These are phyloP conservation scores for Penicillium egyptiacum DNA, from an alignment of 495 filamentous ascomycete species.

Conservation along the genomic window DNA sequence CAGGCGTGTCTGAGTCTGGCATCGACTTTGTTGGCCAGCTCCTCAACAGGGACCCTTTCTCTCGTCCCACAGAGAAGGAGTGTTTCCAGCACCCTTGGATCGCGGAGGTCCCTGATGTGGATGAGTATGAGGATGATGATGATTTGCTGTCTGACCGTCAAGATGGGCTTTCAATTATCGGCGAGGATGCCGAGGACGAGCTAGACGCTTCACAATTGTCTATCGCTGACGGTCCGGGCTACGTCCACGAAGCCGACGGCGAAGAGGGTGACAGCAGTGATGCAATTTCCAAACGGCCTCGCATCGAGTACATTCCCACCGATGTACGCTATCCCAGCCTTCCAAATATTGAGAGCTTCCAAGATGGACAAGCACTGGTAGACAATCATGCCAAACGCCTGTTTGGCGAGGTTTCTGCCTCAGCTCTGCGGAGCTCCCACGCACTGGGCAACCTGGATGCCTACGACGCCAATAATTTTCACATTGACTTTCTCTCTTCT, in stretches of 20 bases:
- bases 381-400: conserved; percentile 51
- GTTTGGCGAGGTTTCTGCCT: conserved; percentile 78
- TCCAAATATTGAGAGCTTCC: conserved; percentile 44
- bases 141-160: conserved; percentile 50
- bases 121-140: conserved; percentile 50
- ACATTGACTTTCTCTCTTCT: conserved; percentile 40
- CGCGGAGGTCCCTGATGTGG: conserved; percentile 39
- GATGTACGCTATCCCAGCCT: conserved; percentile 47
- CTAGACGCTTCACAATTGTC: conserved; percentile 68
- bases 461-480: conserved; percentile 31
- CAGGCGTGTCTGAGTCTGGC: conserved; percentile 59
- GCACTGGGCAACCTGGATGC: conserved; percentile 40
- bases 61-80: conserved; percentile 61
- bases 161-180: conserved; percentile 45
- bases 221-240: conserved; percentile 39
- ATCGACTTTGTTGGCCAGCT: conserved; percentile 74
- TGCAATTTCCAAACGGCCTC: conserved; percentile 42
- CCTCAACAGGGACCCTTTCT: conserved; percentile 69
- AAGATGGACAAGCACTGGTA: conserved; percentile 30
- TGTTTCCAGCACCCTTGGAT: conserved; percentile 73
- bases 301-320: conserved; percentile 32
- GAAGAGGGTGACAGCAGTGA: conserved; percentile 36
- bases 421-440: conserved; percentile 66
- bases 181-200: conserved; percentile 49
- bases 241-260: conserved; percentile 25